These are phyloP conservation scores for Trichoderma breve DNA, from an alignment of 2,329 filamentous ascomycete species.

Conservation along the genomic window DNA sequence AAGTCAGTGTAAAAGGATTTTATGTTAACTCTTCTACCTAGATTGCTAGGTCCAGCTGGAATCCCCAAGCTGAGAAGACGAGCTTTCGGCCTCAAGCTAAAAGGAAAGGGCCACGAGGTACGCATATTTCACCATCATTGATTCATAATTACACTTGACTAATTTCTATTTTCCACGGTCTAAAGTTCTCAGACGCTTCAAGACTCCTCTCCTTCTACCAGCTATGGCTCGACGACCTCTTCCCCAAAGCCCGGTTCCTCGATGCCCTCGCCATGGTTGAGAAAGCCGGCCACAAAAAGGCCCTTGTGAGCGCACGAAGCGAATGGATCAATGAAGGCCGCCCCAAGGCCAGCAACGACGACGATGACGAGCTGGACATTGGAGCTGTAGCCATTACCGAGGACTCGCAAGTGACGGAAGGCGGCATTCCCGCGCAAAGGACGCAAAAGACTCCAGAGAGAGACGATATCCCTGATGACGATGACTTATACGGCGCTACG, in stretches of 20 bases:
- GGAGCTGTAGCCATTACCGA: not conserved
- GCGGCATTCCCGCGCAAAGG: not conserved
- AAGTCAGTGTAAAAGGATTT: no score
- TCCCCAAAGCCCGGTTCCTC: constrained; percentile 88
- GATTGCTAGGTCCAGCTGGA: constrained; percentile 77
- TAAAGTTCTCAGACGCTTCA: constrained; percentile 77
- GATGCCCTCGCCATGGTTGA: constrained; percentile 90
- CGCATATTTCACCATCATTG: not conserved
- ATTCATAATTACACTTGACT: not conserved
- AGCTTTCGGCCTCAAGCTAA: constrained; percentile 72
- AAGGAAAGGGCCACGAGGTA: constrained; percentile 93
- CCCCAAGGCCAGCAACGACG: constrained; percentile 43
- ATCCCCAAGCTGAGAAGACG: constrained; percentile 77
- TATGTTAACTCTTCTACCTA: constrained; percentile 32
- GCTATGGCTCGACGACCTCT: constrained; percentile 93
- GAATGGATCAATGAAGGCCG: constrained; percentile 82
- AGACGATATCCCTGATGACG: constrained; percentile 38
- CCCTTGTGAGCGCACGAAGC: constrained; percentile 69
- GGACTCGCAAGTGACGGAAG: not conserved
- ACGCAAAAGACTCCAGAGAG: constrained; percentile 33
- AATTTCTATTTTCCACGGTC: not conserved
- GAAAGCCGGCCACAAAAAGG: constrained; percentile 83
- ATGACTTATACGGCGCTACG: constrained; percentile 57
- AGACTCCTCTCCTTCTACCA: constrained; percentile 88
- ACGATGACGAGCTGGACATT: constrained; percentile 30